Base-by-base conservation (phyloP, 495 filamentous ascomycete genomes). In the Talaromyces liani region DNA sequence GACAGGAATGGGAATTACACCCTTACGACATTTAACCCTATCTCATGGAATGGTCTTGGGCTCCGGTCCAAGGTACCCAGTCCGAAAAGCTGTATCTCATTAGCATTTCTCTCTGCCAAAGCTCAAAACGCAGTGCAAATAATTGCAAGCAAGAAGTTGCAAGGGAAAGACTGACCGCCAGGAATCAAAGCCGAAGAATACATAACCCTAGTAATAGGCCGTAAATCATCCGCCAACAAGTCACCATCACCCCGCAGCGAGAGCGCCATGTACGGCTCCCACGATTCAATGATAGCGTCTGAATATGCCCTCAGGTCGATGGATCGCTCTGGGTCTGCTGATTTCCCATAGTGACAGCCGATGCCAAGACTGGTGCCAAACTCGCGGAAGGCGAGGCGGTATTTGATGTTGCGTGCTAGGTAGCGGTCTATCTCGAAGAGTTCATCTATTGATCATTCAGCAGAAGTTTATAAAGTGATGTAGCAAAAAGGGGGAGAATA, bases 181-280 rank as follows among this genome's bases (percentile, higher is more conserved):
- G 85, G 84, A 56, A 82, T 77, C 68, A 88, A 66, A 56, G 85
- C 86, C 4, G 86, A 74, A 51, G 87, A 85, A 76, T 86, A 88
- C 87, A 89, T 90, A 33, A 84, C 85, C 60, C 78, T 67, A 27
- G 84, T 86, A 54, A 88, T 88, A 0, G 85, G 85, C 39, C 76
- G 68, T 66, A 87, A 65, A 51, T 83, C 81, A 36, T 82, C 77
- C 4, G 80, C 75, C 7, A 73, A 76, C 60, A 70, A 49, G n/a
- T 66, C 64, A 12, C 67, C 61, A 29, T 49, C 56, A 12, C 29
- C 47, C 1, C 66, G 61, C 36, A 74, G 60, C 0, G 75, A 66
- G 7, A 75, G 59, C 14, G 78, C 69, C 71, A 84, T 72, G 60
- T 75, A 77, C 9, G 72, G 71, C 63, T 83, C 76, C 86, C 86